Evolutionary conservation across 345 rosid species (phyloP), one percentile per base, ranked within the genome.

Genomic region (Salix arbutifolia): DNA sequence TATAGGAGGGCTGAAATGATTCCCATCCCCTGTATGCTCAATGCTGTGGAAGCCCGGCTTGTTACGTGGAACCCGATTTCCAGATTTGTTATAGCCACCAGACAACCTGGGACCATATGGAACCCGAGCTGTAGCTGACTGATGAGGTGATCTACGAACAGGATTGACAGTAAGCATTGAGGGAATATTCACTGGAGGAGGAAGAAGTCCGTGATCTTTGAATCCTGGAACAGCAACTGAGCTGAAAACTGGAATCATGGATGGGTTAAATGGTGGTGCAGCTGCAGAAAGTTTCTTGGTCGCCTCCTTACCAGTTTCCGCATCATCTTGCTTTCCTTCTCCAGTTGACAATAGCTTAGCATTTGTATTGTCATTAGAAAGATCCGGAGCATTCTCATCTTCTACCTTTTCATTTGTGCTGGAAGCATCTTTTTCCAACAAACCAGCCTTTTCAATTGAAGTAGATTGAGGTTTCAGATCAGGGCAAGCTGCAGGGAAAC

Each of bases 21-120:
- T 85, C 44, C 87, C 90, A 72, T 89, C 94, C 1, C 84, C 93
- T 61, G 80, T 79, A 62, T 85, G 84, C 83, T 91, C 94, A 18
- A 86, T 73, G 73, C 72, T 87, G 69, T 87, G 86, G 84, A 89
- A 89, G 81, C 84, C 83, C 38, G 90, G 85, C 83, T 93, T 93
- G 81, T 82, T 91, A 53, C 89, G 91, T 21, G 86, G 84, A 62
- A 89, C 87, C 53, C 92, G 87, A 80, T 82, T 90, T 70, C 94
- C 96, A 56, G 96, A 85, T 80, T 96, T 90, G 84, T 90, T 96
- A 80, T 86, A 91, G 70, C 93, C 85, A 68, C 94, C 93, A 70
- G 99, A 91, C 44, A 96, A 90, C 87, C 99, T 89, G 12, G 99
- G 99, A 65, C 99, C 99, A 62, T 93, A 96, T 21, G 99, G 99